Base-by-base conservation (phyloP, 2,329 filamentous ascomycete species). In the Fusarium sp. region DNA sequence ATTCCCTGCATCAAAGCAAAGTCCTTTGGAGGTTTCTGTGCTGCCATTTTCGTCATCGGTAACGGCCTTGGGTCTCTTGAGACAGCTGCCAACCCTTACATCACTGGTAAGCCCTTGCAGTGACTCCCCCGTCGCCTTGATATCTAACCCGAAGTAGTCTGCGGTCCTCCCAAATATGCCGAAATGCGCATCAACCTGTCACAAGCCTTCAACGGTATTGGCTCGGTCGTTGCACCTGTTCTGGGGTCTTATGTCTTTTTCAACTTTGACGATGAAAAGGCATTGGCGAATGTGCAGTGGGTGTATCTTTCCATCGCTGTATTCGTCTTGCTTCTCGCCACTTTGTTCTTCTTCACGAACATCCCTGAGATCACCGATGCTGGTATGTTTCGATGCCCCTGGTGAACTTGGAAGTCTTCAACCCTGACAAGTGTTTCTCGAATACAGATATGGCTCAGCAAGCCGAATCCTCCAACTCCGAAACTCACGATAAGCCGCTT, bases 191-290 rank as follows among this genome's bases (percentile, higher is more conserved):
- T 95, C 83, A 93, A 95, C 81, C 83, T 94, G 57, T 91, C 92
- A 2, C 93, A 95, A 81, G 91, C 92, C 60, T 92, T 95, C 83
- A 93, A 95, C 78, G 93, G 91, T 56, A 89, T 94, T 45, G 93
- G 92, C 47, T 91, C 91, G 14, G 90, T 94, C 50, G 76, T 94
- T 39, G 92, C 92, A 0, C 93, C 93, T 3, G 89, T 94, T 0
- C 85, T 95, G 8, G 93, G 91, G 34, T 92, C 91, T 3, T 91
- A 91, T 66, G 91, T 92, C 60, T 93, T 95, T 82, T 95, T 95
- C 83, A 88, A 87, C 66, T 88, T 89, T 54, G 85, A 87, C 65
- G 87, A 89, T 56, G 84, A 88, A 15, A 81, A 82, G 6, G 89
- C 89, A 1, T 84, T 94, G 14, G 86, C 87, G 71, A 90, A 91